Evolutionary conservation across 116 monocot genomes (phyloP).

Genomic region (Phalaenopsis hybrid): DNA sequence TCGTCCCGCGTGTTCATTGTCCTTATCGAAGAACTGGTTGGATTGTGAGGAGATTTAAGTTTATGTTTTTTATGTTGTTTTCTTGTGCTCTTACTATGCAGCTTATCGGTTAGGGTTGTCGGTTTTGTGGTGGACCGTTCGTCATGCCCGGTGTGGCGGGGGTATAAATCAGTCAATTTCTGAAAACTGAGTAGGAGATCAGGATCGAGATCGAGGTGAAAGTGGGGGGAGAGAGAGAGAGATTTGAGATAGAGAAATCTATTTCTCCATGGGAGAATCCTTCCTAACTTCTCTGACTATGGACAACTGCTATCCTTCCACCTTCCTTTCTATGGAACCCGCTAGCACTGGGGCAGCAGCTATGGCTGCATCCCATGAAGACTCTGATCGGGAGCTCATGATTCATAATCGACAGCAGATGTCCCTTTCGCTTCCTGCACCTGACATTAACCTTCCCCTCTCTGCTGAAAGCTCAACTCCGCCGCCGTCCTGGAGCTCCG

Average conservation of each 20-base stretch:
- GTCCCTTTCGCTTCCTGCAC: constrained; percentile 33
- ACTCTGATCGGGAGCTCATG: constrained; percentile 36
- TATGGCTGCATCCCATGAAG: constrained; percentile 18
- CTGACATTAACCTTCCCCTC: constrained; percentile 72
- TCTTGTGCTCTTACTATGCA: neutral
- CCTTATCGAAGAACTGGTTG: neutral
- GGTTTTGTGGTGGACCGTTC: neutral
- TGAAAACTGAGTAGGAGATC: neutral
- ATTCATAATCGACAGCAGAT: constrained; percentile 11
- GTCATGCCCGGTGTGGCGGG: neutral
- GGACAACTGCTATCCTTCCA: constrained; percentile 67
- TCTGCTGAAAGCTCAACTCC: constrained; percentile 50
- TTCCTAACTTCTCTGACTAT: constrained; percentile 33
- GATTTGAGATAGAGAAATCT: neutral
- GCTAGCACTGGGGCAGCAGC: constrained; percentile 15
- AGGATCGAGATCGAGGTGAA: neutral
- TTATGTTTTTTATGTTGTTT: neutral
- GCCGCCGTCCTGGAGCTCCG: constrained; percentile 32
- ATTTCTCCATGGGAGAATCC: constrained; percentile 30
- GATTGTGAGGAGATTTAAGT: neutral
- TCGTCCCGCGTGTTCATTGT: neutral
- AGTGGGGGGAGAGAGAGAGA: neutral
- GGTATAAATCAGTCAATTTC: neutral
- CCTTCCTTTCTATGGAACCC: constrained; percentile 69
- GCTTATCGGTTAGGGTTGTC: neutral